Evolutionary conservation across 495 filamentous ascomycete genomes (phyloP).

Genomic region (Amniculicola lignicola): DNA sequence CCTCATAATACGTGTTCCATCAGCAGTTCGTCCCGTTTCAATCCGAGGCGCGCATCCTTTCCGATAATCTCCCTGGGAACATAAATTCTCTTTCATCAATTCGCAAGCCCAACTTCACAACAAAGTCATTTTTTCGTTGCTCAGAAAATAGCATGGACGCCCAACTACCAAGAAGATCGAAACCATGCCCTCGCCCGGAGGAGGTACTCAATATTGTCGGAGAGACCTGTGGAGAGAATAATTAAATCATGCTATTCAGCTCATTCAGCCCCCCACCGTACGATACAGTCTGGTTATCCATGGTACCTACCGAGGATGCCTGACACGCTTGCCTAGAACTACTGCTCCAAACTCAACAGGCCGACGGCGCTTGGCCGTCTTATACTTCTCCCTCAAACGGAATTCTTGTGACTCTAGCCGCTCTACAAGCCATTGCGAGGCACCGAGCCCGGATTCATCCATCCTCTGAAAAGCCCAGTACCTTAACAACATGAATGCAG

Average conservation of each 20-base stretch:
- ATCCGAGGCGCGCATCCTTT: too few relatives aligned
- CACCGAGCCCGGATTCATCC: not conserved
- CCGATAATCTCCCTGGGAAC: too few relatives aligned
- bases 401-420: constrained; percentile 41
- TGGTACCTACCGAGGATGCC: constrained; percentile 39
- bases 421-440: constrained; percentile 37
- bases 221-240: not conserved
- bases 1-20: too few relatives aligned
- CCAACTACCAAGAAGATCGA: not conserved
- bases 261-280: constrained; percentile 35
- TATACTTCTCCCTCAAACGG: constrained; percentile 36
- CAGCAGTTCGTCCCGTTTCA: too few relatives aligned
- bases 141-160: not conserved
- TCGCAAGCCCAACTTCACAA: too few relatives aligned
- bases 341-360: constrained; percentile 33
- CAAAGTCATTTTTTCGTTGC: too few relatives aligned
- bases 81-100: too few relatives aligned
- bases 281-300: constrained; percentile 50
- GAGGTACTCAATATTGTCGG: not conserved
- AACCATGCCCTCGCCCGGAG: not conserved
- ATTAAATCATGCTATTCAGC: not conserved
- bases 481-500: constrained; percentile 1
- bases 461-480: too few relatives aligned
- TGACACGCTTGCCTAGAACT: constrained; percentile 34
- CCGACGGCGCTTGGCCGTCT: constrained; percentile 37